Evolutionary conservation across 2,329 filamentous ascomycete genomes (phyloP), one percentile per base, ranked within the genome.

Genomic region (Lasiodiplodia citricola): DNA sequence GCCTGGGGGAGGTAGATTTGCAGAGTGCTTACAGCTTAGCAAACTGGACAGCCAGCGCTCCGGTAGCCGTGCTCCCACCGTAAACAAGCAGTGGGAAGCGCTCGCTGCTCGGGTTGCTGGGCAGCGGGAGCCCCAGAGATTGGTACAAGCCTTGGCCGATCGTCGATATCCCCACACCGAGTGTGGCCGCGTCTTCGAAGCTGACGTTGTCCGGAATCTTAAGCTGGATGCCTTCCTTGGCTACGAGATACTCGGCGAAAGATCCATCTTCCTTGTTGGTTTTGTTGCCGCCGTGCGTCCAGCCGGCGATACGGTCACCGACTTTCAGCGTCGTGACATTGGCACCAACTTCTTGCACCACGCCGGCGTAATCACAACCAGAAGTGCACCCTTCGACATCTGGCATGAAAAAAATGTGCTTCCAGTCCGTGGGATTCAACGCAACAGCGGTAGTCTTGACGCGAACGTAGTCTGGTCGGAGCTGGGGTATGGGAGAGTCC

Each of bases 341-440:
- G 6, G 78, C 75, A 23, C 87, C 87, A 23, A 87, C 78, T 23
- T 82, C 81, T 60, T 85, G 83, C 18, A 89, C 84, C 1, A 82
- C 76, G 41, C 87, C 87, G 0, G 84, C 76, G 69, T 82, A 87
- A 72, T 88, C 86, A 70, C 84, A 87, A 31, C 87, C 87, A 2
- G 82, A 74, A 6, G 85, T 75, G 2, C 80, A 75, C 7, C 83
- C 83, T 0, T 77, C 74, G 1, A 74, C 74, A n/a, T 18, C 38
- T 2, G 75, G 70, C 5, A 77, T 64, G 52, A 70, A 69, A 7
- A 79, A 77, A 58, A 85, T 75, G 69, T 83, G 81, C 71, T 85
- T 85, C 83, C 83, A 87, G 74, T 87, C 85, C 0, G 83, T 85
- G 2, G 85, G 85, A 73, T 87, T 87, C 58, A 87, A 73, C 2